These are phyloP conservation scores for Trifolium subterraneum DNA, from an alignment of 306 rosid genomes.

Conservation along the genomic window DNA sequence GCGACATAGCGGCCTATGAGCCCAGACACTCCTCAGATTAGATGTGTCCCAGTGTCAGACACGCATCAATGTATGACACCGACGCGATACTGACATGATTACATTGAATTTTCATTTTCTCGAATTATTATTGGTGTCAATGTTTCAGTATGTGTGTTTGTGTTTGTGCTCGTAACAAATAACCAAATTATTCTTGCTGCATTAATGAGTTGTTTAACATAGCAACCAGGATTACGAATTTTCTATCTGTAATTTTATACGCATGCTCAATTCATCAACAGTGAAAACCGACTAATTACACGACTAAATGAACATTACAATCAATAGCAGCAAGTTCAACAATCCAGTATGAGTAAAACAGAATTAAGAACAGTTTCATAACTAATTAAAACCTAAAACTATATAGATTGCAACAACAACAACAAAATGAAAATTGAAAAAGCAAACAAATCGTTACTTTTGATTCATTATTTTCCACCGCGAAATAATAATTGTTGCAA, in stretches of 20 bases:
- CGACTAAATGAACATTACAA: background rate
- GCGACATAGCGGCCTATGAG: background rate
- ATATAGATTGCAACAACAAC: background rate
- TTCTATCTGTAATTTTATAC: background rate
- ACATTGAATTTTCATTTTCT: too few relatives aligned
- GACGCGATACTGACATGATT: too few relatives aligned
- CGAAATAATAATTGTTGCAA: background rate
- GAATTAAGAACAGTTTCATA: conserved; percentile 25
- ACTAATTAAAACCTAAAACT: background rate
- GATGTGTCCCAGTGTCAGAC: too few relatives aligned
- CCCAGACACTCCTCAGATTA: too few relatives aligned
- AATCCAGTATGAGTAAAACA: conserved; percentile 22
- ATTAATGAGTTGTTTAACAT: conserved; percentile 4
- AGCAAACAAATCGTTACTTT: background rate
- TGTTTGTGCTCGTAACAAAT: background rate
- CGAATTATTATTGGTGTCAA: too few relatives aligned
- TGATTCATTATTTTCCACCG: background rate
- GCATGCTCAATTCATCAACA: conserved; percentile 10
- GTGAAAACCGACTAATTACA: conserved; percentile 14
- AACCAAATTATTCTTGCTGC: background rate
- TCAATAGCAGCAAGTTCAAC: conserved; percentile 24
- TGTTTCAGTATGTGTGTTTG: too few relatives aligned
- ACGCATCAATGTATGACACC: too few relatives aligned
- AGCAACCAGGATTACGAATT: conserved; percentile 10
- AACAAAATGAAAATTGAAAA: background rate